Evolutionary conservation across 2,329 filamentous ascomycete genomes (phyloP).

Genomic region (Bimuria novae-zelandiae): DNA sequence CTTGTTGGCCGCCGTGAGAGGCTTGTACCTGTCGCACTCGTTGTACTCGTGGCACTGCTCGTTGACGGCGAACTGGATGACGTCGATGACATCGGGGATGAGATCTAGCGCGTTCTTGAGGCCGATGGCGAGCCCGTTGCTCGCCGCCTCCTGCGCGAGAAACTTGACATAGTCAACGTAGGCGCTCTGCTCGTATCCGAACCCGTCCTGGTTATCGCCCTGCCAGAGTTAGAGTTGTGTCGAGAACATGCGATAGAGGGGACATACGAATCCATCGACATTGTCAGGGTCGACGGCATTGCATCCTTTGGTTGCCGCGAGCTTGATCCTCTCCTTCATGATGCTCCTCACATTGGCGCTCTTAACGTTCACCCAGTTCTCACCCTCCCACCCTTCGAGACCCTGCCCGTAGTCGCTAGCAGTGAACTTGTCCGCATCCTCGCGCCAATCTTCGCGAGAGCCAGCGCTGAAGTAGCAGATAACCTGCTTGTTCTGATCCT

Average conservation of each 20-base stretch:
- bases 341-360: constrained; percentile 63
- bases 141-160: constrained; percentile 59
- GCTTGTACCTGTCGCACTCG: constrained; percentile 55
- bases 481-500: constrained; percentile 59
- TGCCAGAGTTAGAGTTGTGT: constrained; percentile 7
- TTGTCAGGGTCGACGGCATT: constrained; percentile 73
- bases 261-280: constrained; percentile 64
- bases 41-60: constrained; percentile 66
- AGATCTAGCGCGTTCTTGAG: constrained; percentile 70
- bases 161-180: constrained; percentile 64
- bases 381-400: constrained; percentile 66
- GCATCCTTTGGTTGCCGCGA: constrained; percentile 65
- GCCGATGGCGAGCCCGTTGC: constrained; percentile 62
- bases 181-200: constrained; percentile 61
- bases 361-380: constrained; percentile 67
- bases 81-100: constrained; percentile 54
- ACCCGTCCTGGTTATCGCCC: constrained; percentile 60
- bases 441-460: constrained; percentile 65
- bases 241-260: neutral
- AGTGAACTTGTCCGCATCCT: constrained; percentile 49
- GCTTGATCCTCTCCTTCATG: constrained; percentile 63
- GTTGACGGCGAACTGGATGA: constrained; percentile 68
- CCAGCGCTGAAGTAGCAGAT: constrained; percentile 78
- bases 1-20: constrained; percentile 64
- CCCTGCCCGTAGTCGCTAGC: constrained; percentile 51